Base-by-base conservation (phyloP, 164 flowering plant genomes). In the Berberis vulgaris region DNA sequence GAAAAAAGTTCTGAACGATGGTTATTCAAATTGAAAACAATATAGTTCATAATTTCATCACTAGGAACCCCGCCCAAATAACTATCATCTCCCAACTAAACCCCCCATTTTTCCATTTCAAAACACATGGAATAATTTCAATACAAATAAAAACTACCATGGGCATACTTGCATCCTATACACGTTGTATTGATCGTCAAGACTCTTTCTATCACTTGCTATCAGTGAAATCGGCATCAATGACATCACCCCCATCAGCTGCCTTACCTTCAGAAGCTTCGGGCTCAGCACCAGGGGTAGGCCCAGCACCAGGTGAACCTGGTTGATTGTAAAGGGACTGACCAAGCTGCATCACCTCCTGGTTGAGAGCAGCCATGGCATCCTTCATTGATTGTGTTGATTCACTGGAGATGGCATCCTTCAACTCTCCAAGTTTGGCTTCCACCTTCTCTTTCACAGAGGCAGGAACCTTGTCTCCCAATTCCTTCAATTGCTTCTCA, bases 301-400 rank as follows among this genome's bases (percentile, higher is more conserved):
- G 74, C 1, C 77, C 62, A 12, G 86, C 73, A 0, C 81, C 82
- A 3, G 73, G 71, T 7, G 84, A 79, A 44, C 84, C 88, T 2
- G 84, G 81, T 57, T 83, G 85, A 74, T 77, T 79, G 63, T 86
- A 84, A 8, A 86, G 78, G 63, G 88, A 82, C 72, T 83, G 87
- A 1, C 91, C 91, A 10, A 86, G 76, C 70, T 86, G 86, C 86
- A 84, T 86, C 2, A 84, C 91, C 69, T 86, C 91, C 67, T 83
- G 83, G 69, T 84, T 86, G n/a, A 86, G 81, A 7, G 85, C 84
- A 50, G 82, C 74, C 72, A 86, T 84, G 58, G 86, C 82, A 67
- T 83, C 87, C 71, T 86, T 86, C 38, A 86, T 86, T 11, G 72
- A 66, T 54, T 82, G 88, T 11, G 85, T 77, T 3, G 83, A 73